phyloP scores from a whole-genome alignment of 108 stramenopile species.

The Skeletonema potamos region DNA sequence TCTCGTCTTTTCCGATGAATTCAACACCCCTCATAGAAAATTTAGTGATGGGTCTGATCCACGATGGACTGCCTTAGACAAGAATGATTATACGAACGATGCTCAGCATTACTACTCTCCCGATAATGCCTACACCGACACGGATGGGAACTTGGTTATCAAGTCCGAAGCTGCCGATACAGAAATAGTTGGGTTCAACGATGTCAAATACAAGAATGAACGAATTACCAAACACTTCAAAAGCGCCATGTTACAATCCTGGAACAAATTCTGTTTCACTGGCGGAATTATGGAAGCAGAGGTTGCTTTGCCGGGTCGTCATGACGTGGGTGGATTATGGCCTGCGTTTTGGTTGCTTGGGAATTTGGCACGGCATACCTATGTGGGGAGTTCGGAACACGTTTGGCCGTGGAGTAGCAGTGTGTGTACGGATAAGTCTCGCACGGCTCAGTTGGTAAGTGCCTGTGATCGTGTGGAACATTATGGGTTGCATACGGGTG shows the following conservation, averaged over 20 bases:
- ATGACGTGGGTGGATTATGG: constrained; percentile 91
- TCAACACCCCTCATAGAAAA: constrained; percentile 76
- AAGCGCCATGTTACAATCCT: constrained; percentile 93
- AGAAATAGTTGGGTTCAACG: constrained; percentile 83
- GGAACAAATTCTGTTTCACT: constrained; percentile 99
- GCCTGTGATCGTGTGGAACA: constrained; percentile 86
- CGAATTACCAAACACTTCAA: constrained; percentile 80
- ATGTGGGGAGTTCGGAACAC: constrained; percentile 87
- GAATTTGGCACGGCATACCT: constrained; percentile 95
- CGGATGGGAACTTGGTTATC: constrained; percentile 85
- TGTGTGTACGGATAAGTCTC: constrained; percentile 63
- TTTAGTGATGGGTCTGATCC: constrained; percentile 95
- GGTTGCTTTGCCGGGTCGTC: constrained; percentile 84
- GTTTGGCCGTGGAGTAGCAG: constrained; percentile 86
- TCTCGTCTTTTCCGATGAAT: constrained; percentile 94
- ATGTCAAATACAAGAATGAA: constrained; percentile 61
- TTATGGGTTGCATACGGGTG: constrained; percentile 75
- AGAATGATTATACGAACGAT: constrained; percentile 97
- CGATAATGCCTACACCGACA: constrained; percentile 68
- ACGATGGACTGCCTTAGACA: constrained; percentile 95
- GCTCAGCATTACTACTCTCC: constrained; percentile 93
- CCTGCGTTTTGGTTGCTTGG: constrained; percentile 98
- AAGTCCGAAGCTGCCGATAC: constrained; percentile 76
- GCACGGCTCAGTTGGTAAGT: constrained; percentile 61
- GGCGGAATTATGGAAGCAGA: constrained; percentile 94